Conservation (phyloP, 2,329 filamentous ascomycete species). For the Lachnellula arida region DNA sequence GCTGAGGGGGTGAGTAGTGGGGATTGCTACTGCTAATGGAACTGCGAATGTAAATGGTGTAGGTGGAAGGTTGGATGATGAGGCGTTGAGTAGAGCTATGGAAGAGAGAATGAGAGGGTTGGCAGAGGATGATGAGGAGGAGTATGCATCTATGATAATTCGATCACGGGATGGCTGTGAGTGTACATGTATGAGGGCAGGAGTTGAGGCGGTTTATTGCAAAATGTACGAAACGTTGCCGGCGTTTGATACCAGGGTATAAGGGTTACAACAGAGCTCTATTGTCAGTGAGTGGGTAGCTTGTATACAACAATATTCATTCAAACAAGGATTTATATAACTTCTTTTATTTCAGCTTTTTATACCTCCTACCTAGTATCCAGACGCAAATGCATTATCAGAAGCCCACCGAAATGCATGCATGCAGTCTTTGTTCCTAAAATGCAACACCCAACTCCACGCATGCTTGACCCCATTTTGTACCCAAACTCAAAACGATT, state of each 20-base stretch:
- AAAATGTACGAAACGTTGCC: slow-evolving; percentile 4
- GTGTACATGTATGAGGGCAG: neutral
- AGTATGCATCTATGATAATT: slow-evolving; percentile 56
- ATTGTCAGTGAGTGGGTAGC: neutral
- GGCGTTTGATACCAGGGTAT: slow-evolving; percentile 23
- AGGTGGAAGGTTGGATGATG: slow-evolving; percentile 51
- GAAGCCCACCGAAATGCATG: slow-evolving; percentile 5
- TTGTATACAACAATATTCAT: neutral
- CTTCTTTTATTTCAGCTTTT: neutral
- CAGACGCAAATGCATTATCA: neutral
- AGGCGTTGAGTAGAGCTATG: slow-evolving; percentile 52
- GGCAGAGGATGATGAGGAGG: slow-evolving; percentile 42
- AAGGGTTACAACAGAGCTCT: neutral
- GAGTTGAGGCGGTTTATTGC: neutral
- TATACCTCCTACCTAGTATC: neutral
- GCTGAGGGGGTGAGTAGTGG: neutral
- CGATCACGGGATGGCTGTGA: neutral
- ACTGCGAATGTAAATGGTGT: slow-evolving; percentile 9
- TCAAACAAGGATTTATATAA: neutral
- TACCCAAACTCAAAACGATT: neutral
- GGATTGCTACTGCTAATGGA: slow-evolving; percentile 7
- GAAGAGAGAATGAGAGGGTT: slow-evolving; percentile 49
- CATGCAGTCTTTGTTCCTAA: neutral
- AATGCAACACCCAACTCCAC: neutral
- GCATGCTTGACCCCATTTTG: neutral